Evolutionary conservation across 257 asterid genomes (phyloP), one percentile per base, ranked within the genome.

Genomic region (Coffea canephora): DNA sequence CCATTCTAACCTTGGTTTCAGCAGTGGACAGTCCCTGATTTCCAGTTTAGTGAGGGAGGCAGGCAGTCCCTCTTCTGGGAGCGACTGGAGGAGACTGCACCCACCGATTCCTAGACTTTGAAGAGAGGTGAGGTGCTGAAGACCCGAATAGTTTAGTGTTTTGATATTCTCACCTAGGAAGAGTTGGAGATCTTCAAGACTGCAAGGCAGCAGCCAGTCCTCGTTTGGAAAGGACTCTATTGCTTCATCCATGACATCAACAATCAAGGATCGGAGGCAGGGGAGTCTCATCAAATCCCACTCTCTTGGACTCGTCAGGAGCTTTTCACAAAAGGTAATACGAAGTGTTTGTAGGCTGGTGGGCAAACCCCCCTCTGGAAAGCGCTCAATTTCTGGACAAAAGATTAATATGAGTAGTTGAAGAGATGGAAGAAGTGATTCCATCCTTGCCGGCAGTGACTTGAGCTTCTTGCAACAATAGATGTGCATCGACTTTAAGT

Each of bases 191-290:
- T 0, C 0, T 18, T 1, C 25, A 65, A 72, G 71, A 8, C 54
- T 45, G 66, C 3, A 72, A 79, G 73, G 73, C 55, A 71, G n/a
- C 62, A 25, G 39, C 54, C 43, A 59, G 8, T 59, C 49, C 8
- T 48, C 64, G 0, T 3, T 9, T 18, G 7, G 41, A 19, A 23
- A 18, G 14, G 23, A n/a, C 54, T 45, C 54, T 27, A 4, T 39
- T 1, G 0, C 62, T 1, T 13, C 50, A 12, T 16, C 4, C 46
- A 12, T 27, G 62, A 16, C 6, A 3, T 27, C 9, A 34, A 73
- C 18, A 0, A 0, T 0, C 2, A 48, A 48, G 2, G 0, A 0
- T 0, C 0, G 3, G 50, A 61, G 82, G 34, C 12, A 48, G 8
- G 55, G 46, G 21, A 79, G 74, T 49, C 54, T 55, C 49, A 19